Evolutionary conservation across 305 asterid species (phyloP).

Genomic region (Solanum hybrid): DNA sequence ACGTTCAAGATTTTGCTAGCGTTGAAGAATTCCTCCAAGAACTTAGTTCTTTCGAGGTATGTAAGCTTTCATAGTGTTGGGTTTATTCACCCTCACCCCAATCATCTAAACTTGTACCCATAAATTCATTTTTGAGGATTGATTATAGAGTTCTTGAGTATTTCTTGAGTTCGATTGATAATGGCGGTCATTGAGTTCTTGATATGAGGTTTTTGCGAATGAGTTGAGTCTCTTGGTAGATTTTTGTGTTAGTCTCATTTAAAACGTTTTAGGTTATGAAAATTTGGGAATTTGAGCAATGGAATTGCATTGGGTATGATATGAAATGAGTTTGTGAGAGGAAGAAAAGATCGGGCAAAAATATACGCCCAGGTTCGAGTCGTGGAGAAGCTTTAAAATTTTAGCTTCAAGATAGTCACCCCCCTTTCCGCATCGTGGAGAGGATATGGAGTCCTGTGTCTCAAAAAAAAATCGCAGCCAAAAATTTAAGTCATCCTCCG

Average conservation of each 20-base stretch:
- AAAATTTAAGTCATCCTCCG: too few species aligned
- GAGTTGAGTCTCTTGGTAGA: background rate
- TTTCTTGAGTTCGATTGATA: background rate
- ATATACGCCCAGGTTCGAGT: background rate
- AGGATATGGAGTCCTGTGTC: background rate
- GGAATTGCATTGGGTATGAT: background rate
- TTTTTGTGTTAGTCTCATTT: background rate
- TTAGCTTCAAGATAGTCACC: background rate
- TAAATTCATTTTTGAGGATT: background rate
- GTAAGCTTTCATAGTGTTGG: background rate
- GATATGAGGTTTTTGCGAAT: background rate
- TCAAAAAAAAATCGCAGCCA: background rate
- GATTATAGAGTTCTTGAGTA: background rate
- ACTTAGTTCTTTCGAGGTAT: background rate
- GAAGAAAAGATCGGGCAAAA: background rate
- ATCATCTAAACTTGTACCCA: background rate
- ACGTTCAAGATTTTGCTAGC: background rate
- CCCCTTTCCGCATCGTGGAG: background rate
- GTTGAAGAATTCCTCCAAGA: background rate
- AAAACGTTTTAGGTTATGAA: background rate
- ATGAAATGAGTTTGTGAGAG: background rate
- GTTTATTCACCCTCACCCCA: background rate
- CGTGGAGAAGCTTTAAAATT: background rate
- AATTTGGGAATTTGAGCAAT: background rate
- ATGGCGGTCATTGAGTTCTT: background rate